Base-by-base conservation (phyloP, 2,329 filamentous ascomycete genomes). In the Curvularia verruculosa region DNA sequence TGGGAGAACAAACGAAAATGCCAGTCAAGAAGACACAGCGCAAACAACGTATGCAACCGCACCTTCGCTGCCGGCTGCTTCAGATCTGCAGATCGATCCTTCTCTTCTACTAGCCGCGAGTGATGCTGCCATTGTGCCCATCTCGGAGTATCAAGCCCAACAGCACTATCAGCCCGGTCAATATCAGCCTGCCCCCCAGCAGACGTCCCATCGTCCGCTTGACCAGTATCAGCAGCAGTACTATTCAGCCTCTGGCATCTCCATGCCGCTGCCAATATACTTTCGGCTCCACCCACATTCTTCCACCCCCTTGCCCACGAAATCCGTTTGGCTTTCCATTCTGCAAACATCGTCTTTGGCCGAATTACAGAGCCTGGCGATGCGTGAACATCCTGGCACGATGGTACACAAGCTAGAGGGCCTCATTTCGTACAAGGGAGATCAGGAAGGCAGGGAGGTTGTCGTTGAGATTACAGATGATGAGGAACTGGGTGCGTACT, bases 401-500 rank as follows among this genome's bases (percentile, higher is more conserved):
- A 69, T 83, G 13, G 85, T 89, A 49, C 77, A 83, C 31, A 83
- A 82, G 26, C 81, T 92, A 15, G 86, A 91, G 66, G 90, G 89
- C 2, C 76, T 91, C 24, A 80, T 91, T 49, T 85, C 84, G 67
- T 66, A 81, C 36, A 55, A 58, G 24, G 60, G 59, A 4, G 58
- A 12, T 1, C 56, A 59, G 8, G 59, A 62, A 5, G 86, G 84
- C 5, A 81, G 81, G 48, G 88, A 91, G 68, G 79, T 89, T 43
- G 80, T 80, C 15, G 83, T 90, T 67, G 78, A 82, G 53, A 88
- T 94, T 65, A 87, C 88, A 52, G 83, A 87, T 39, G 88, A 93
- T 65, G 84, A 86, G 60, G 89, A 94, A 76, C 73, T 95, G 60
- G 83, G 83, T 57, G 88, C 87, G 0, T 94, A 93, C 75, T 75